These are phyloP conservation scores for Calonectria multiphialidica DNA, from an alignment of 2,329 filamentous ascomycete genomes.

Conservation along the genomic window DNA sequence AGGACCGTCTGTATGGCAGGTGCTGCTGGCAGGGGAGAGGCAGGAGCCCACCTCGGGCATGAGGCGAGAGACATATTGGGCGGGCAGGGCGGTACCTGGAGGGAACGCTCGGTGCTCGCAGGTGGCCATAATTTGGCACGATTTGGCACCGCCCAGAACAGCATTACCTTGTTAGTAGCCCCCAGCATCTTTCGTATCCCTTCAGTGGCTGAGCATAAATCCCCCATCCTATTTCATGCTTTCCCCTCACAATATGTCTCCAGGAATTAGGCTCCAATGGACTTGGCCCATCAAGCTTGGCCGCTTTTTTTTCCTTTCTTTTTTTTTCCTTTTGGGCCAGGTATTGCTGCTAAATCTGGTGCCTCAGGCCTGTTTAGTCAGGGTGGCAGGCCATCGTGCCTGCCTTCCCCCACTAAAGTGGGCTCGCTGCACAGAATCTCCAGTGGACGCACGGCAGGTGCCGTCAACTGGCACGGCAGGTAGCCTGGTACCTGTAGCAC, in stretches of 20 bases:
- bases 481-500: slow-evolving; percentile 4
- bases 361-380: neutral
- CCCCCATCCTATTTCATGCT: neutral
- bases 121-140: neutral
- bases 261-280: neutral
- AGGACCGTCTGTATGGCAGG: slow-evolving; percentile 16
- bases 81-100: slow-evolving; percentile 13
- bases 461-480: slow-evolving; percentile 13
- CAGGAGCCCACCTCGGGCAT: slow-evolving; percentile 14
- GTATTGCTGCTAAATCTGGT: neutral
- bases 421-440: slow-evolving; percentile 8
- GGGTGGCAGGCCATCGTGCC: neutral
- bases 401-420: slow-evolving; percentile 5
- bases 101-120: slow-evolving; percentile 1
- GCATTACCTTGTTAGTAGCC: neutral
- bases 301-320: neutral
- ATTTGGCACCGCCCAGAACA: neutral
- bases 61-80: slow-evolving; percentile 3
- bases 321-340: neutral
- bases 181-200: neutral
- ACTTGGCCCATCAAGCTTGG: neutral
- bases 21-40: slow-evolving; percentile 7
- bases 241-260: neutral
- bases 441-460: slow-evolving; percentile 17
- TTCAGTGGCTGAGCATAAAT: neutral